A percentile compares a stretch with the other conserved stretches of the same genome.
Evolutionary conservation across 257 asterid genomes (phyloP).

Genomic region (Henckelia pumila): DNA sequence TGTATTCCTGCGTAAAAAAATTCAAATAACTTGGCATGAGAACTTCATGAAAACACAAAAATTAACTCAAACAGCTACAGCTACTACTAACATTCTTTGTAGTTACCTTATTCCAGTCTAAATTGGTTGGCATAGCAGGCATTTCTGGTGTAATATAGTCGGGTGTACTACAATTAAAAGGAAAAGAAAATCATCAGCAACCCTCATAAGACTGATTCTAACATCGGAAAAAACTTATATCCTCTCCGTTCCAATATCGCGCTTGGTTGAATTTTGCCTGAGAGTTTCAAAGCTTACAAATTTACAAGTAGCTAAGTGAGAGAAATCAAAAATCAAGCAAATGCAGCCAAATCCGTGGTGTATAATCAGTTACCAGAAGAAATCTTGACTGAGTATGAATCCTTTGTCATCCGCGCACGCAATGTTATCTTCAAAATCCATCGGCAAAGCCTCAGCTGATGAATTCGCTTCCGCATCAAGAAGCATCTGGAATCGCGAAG

Average conservation of each 20-base stretch:
- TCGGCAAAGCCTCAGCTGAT: constrained; percentile 29
- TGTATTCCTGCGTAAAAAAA: constrained; percentile 48
- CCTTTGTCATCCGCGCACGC: constrained; percentile 46
- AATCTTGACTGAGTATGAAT: constrained; percentile 92
- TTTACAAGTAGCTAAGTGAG: neutral
- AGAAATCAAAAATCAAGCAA: neutral
- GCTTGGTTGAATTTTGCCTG: neutral
- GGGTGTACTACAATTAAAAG: constrained; percentile 56
- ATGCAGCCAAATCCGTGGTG: neutral
- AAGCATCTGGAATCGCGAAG: constrained; percentile 49
- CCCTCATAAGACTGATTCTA: neutral
- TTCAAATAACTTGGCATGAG: constrained; percentile 19
- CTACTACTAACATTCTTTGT: neutral
- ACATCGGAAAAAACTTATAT: too few species aligned
- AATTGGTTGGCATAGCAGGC: constrained; percentile 37
- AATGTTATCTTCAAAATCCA: constrained; percentile 34
- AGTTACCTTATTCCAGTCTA: constrained; percentile 46
- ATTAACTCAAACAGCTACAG: neutral
- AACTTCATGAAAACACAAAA: neutral
- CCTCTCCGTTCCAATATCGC: neutral
- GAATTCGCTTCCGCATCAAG: constrained; percentile 43
- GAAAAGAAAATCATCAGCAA: neutral
- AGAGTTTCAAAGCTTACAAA: neutral
- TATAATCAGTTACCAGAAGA: constrained; percentile 61
- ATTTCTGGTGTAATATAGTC: constrained; percentile 91